Conservation (phyloP, 768 basidiomycete genomes). For the Tulasnella sp. region DNA sequence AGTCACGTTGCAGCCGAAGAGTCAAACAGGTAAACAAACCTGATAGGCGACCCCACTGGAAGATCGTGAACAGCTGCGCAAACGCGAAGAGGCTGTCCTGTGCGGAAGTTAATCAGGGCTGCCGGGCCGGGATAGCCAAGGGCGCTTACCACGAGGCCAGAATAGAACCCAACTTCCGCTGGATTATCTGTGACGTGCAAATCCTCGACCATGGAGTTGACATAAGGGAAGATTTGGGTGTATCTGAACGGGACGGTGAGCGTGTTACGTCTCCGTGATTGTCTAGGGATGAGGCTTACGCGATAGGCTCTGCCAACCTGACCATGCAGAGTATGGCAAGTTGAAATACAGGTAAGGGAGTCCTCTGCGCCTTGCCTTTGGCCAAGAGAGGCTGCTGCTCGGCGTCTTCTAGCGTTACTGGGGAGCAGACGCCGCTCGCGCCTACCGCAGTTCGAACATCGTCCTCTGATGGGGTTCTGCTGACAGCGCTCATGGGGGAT, state of each 20-base stretch:
- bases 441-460: background rate
- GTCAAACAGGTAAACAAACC: background rate
- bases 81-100: conserved; percentile 27
- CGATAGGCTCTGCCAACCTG: conserved; percentile 30
- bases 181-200: conserved; percentile 27
- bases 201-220: conserved; percentile 28
- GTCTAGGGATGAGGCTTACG: conserved; percentile 10
- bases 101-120: background rate
- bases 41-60: conserved; percentile 30
- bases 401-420: background rate
- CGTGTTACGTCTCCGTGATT: background rate
- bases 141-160: conserved; percentile 25
- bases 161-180: conserved; percentile 26
- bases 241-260: background rate
- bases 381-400: conserved; percentile 13
- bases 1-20: background rate
- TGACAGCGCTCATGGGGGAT: background rate
- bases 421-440: background rate
- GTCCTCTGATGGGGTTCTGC: background rate
- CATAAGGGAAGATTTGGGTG: conserved; percentile 30
- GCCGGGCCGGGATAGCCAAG: too few species aligned
- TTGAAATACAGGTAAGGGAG: conserved; percentile 29
- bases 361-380: background rate
- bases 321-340: conserved; percentile 27
- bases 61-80: conserved; percentile 29